Evolutionary conservation across 1,139 yeast genomes (phyloP).

Genomic region (Pichia sp.): DNA sequence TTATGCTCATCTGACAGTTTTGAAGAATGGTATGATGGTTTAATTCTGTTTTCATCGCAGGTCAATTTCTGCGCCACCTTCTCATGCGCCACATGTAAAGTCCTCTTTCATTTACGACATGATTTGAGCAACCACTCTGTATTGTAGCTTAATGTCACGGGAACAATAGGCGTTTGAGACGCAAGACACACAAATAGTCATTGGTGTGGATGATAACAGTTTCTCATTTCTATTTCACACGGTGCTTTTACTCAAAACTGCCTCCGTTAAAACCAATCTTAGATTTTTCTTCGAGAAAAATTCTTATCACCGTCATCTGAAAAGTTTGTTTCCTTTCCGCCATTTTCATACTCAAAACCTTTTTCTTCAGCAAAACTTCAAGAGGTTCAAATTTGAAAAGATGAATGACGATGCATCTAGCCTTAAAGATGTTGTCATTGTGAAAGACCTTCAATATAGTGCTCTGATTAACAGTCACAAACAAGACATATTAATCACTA

Average conservation of each 20-base stretch:
- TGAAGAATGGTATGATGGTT: not conserved
- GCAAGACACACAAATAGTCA: no score
- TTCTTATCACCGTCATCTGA: not conserved
- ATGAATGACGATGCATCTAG: no score
- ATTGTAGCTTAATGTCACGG: no score
- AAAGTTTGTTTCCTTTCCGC: not conserved
- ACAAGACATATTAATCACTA: conserved; percentile 18
- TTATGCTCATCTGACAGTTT: no score
- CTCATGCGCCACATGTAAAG: conserved; percentile 1
- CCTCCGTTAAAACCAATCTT: not conserved
- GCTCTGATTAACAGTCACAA: conserved; percentile 16
- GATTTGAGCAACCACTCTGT: not conserved
- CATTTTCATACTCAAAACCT: not conserved
- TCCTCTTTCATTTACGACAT: not conserved
- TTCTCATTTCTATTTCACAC: not conserved
- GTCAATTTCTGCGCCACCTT: not conserved
- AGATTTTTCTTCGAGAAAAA: not conserved
- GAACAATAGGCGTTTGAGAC: no score
- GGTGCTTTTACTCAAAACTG: conserved; percentile 2
- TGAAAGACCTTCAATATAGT: conserved; percentile 20
- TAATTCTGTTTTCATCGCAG: not conserved
- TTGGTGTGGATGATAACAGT: not conserved
- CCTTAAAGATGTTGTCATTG: conserved; percentile 23
- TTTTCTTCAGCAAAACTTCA: not conserved
- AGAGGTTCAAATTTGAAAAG: no score